A percentile compares a stretch with the other conserved stretches of the same genome.
These are phyloP conservation scores for Peterozyma toletana DNA, from an alignment of 805 yeast genomes.

Conservation along the genomic window DNA sequence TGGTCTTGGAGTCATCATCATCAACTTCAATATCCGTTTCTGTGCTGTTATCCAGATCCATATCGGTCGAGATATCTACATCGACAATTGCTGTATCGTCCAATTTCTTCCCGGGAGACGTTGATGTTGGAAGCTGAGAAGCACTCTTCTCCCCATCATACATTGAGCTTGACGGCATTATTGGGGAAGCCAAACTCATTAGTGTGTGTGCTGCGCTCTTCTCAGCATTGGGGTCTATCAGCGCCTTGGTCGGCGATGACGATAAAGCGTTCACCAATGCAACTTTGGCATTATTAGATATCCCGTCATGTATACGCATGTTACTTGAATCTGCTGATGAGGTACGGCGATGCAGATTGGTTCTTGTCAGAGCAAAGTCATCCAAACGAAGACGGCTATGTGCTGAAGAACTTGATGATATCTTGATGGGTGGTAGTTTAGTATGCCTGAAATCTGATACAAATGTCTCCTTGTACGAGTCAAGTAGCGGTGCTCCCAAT, in stretches of 20 bases:
- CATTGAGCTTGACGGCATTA: slow-evolving; percentile 11
- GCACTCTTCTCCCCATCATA: background rate
- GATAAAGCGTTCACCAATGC: slow-evolving; percentile 7
- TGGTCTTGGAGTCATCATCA: slow-evolving; percentile 2
- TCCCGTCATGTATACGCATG: no score
- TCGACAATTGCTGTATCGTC: background rate
- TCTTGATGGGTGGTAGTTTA: background rate
- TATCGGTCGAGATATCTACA: background rate
- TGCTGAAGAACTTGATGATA: background rate
- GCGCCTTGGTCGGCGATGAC: background rate
- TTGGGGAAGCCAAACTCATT: slow-evolving; percentile 49
- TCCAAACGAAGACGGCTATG: background rate
- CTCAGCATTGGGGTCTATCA: slow-evolving; percentile 26
- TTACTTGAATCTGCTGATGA: no score
- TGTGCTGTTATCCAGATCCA: slow-evolving; percentile 7
- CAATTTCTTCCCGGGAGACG: background rate
- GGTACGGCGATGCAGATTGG: no score
- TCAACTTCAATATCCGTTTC: slow-evolving; percentile 8
- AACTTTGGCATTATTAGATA: slow-evolving; percentile 4
- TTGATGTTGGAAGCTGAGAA: slow-evolving; percentile 3
- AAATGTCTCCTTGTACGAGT: no score
- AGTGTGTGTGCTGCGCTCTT: slow-evolving; percentile 51
- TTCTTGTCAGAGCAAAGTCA: background rate
- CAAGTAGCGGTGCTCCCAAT: no score
- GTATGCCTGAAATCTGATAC: background rate